Evolutionary conservation across 2,329 filamentous ascomycete species (phyloP).

Genomic region (Fusarium poae): DNA sequence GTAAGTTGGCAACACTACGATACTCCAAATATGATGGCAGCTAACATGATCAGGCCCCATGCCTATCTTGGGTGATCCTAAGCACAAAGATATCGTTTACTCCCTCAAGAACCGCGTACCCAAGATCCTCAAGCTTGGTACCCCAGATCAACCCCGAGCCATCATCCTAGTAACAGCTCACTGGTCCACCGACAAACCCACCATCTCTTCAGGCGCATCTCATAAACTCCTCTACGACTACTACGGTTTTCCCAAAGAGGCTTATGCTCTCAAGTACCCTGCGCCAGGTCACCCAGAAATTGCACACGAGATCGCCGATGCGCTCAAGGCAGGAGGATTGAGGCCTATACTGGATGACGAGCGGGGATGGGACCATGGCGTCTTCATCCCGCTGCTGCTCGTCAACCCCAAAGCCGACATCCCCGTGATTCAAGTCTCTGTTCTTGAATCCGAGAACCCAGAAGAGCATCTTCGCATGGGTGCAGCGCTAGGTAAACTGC

Average conservation of each 20-base stretch:
- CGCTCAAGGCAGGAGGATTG: conserved; percentile 62
- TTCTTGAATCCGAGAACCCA: conserved; percentile 65
- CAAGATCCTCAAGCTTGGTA: conserved; percentile 66
- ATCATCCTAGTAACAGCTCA: conserved; percentile 71
- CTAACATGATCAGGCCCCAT: conserved; percentile 61
- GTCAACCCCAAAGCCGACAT: conserved; percentile 65
- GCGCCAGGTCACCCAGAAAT: conserved; percentile 68
- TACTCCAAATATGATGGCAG: not conserved
- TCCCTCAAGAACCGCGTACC: conserved; percentile 68
- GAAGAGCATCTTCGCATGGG: conserved; percentile 65
- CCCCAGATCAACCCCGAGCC: conserved; percentile 62
- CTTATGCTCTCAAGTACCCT: conserved; percentile 68
- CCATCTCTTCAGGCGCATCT: conserved; percentile 62
- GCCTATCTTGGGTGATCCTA: conserved; percentile 68
- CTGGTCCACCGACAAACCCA: conserved; percentile 64
- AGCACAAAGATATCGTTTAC: conserved; percentile 62
- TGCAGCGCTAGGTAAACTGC: conserved; percentile 63
- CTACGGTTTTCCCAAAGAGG: conserved; percentile 68
- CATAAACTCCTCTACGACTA: conserved; percentile 70
- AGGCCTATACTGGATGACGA: conserved; percentile 54
- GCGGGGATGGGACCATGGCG: conserved; percentile 71
- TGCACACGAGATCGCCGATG: conserved; percentile 62
- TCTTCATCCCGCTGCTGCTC: conserved; percentile 70
- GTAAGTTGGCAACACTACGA: conserved; percentile 44
- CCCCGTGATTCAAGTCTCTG: conserved; percentile 69